These are phyloP conservation scores for Kockiozyma suomiensis DNA, from an alignment of 805 yeast genomes.

Conservation along the genomic window DNA sequence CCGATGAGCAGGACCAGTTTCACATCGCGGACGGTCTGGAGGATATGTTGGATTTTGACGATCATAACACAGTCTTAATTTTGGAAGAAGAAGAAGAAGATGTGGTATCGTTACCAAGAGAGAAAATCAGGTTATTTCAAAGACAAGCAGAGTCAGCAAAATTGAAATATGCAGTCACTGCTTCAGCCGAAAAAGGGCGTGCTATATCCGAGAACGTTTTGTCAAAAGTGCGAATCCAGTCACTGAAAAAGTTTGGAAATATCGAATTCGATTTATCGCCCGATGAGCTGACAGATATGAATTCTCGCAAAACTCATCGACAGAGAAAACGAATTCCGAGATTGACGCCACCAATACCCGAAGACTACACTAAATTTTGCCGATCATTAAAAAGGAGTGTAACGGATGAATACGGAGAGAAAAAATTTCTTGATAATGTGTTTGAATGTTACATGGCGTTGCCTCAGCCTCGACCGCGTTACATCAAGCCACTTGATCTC, in stretches of 20 bases:
- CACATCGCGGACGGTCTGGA: not conserved
- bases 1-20: not conserved
- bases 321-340: not conserved
- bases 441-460: conserved; percentile 37
- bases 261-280: not conserved
- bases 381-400: too few species aligned
- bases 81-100: too few species aligned
- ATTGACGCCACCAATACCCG: not conserved
- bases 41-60: not conserved
- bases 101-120: too few species aligned
- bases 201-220: not conserved
- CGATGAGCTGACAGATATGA: not conserved
- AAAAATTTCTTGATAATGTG: conserved; percentile 1
- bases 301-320: not conserved
- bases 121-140: too few species aligned
- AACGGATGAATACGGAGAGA: not conserved
- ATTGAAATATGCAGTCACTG: not conserved
- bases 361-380: not conserved
- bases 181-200: not conserved
- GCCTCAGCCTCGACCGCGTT: conserved; percentile 44
- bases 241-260: not conserved
- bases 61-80: not conserved
- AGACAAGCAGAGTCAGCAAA: not conserved
- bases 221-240: not conserved
- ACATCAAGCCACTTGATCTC: conserved; percentile 40